Base-by-base conservation (phyloP, 345 rosid species). In the Linum trigynum region DNA sequence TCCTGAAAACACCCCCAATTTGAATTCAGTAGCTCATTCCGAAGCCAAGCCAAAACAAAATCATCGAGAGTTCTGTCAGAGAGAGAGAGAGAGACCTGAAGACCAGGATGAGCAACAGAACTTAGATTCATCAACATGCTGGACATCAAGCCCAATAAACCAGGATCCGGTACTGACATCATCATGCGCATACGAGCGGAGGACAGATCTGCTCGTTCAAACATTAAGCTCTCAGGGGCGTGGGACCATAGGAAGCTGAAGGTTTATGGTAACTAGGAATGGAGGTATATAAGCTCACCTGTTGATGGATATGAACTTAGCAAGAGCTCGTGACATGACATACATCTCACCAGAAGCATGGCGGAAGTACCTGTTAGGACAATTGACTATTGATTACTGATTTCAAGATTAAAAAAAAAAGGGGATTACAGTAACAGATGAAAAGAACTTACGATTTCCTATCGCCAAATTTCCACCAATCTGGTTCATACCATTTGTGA, bases 101-200 rank as follows among this genome's bases (percentile, higher is more conserved):
- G 85, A 79, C 96, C 89, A 86, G 37, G 89, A 79, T 3, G 92
- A 80, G 72, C 92, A 86, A 71, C 92, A 89, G 72, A 89, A 76
- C 76, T 86, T 89, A 38, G 76, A 78, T 79, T 89, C 92, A 61
- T 85, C 79, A 32, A 85, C 57, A 73, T 89, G 83, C 14, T 71
- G 66, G 65, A 75, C 83, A 48, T 81, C 80, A 62, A 83, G 76
- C 42, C 83, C 87, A 64, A 83, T 85, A 66, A 86, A 89, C 96
- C 96, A 86, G 38, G 96, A 86, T 10, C 96, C 96, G 11, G 79
- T 71, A 48, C 89, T 86, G 35, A 86, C 79, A 69, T 89, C 96
- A 58, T 86, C 91, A 57, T 85, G 96, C 42, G 87, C 86, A 73
- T 82, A 86, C 11, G 82, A 41, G 50, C 61, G 61, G 38, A 57